These are phyloP conservation scores for Myrica gale DNA, from an alignment of 306 rosid genomes.

Conservation along the genomic window DNA sequence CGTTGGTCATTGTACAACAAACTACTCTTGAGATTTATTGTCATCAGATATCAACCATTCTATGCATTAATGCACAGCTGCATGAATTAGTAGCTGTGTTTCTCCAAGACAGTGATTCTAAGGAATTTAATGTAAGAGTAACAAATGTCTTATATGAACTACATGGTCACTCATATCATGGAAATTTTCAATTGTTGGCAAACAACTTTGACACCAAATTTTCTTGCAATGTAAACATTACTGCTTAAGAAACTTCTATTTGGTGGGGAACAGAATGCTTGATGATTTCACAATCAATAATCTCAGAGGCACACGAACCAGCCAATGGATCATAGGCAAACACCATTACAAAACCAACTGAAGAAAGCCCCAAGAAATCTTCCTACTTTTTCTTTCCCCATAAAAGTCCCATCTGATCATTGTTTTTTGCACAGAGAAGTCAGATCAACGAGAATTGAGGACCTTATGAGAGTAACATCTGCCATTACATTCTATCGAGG, in stretches of 20 bases:
- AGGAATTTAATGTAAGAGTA: not conserved
- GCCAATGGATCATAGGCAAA: not conserved
- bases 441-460: not conserved
- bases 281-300: not conserved
- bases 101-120: not conserved
- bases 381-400: too few species aligned
- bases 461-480: too few species aligned
- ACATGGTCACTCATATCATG: not conserved
- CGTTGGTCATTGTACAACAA: conserved; percentile 20
- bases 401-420: not conserved
- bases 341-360: not conserved
- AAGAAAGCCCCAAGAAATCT: not conserved
- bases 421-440: not conserved
- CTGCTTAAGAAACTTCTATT: not conserved
- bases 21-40: conserved; percentile 9
- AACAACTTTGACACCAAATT: not conserved
- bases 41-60: conserved; percentile 13
- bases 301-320: not conserved
- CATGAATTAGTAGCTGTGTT: conserved; percentile 12
- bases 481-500: too few species aligned
- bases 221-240: not conserved
- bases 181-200: not conserved
- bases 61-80: not conserved
- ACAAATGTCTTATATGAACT: not conserved
- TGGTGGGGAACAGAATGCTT: not conserved